phyloP scores from a whole-genome alignment of 768 basidiomycete species.

The Rhodotorula sphaerocarpa region DNA sequence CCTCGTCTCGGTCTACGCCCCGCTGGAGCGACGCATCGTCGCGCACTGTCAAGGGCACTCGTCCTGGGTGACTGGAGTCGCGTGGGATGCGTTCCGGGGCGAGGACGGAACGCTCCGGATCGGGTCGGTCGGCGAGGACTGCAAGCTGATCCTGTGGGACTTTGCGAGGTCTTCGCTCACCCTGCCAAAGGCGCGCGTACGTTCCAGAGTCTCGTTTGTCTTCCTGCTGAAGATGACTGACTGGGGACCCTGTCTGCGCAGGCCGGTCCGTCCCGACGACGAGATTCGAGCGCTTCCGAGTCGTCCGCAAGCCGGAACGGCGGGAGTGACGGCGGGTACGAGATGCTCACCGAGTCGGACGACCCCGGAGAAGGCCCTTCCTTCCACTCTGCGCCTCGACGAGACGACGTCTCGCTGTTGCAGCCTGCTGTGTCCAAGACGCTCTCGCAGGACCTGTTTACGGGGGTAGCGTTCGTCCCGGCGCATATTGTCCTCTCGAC shows the following conservation, averaged over 20 bases:
- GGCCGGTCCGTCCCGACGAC: slow-evolving; percentile 80
- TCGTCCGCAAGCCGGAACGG: slow-evolving; percentile 52
- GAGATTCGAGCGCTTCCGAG: slow-evolving; percentile 55
- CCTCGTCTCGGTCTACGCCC: slow-evolving; percentile 84
- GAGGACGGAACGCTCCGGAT: slow-evolving; percentile 72
- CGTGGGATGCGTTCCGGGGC: slow-evolving; percentile 81
- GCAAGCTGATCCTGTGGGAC: slow-evolving; percentile 77
- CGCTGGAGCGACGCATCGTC: slow-evolving; percentile 85
- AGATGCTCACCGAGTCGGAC: slow-evolving; percentile 42
- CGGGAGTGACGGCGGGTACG: slow-evolving; percentile 51
- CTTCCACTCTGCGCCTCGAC: slow-evolving; percentile 80
- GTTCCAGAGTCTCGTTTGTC: background rate
- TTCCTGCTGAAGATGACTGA: no score
- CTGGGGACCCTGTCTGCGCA: slow-evolving; percentile 45
- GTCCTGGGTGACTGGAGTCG: slow-evolving; percentile 79
- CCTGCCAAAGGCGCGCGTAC: slow-evolving; percentile 30
- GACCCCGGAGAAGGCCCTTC: slow-evolving; percentile 37
- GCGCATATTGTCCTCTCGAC: slow-evolving; percentile 70
- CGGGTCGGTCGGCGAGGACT: slow-evolving; percentile 93
- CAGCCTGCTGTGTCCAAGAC: slow-evolving; percentile 54
- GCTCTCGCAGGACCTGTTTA: slow-evolving; percentile 69
- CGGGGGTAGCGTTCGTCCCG: slow-evolving; percentile 67
- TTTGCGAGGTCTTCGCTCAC: slow-evolving; percentile 26
- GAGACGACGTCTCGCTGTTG: slow-evolving; percentile 71
- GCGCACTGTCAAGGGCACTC: slow-evolving; percentile 96